These are phyloP conservation scores for Paracoccidioides lutzii DNA, from an alignment of 2,329 filamentous ascomycete species.

Conservation along the genomic window DNA sequence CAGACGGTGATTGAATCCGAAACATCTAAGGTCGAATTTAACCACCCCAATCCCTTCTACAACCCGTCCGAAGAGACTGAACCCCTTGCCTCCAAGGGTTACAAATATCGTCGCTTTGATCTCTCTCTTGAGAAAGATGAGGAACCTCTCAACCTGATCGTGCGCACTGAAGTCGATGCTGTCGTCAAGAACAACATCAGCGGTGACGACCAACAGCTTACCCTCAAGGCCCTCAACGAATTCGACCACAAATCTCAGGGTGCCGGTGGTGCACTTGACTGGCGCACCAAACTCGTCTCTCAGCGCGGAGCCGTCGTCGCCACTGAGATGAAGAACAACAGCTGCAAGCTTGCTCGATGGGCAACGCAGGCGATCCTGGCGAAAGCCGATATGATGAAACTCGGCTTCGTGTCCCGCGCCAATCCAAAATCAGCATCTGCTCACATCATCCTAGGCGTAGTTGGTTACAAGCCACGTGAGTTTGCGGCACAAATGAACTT, in stretches of 20 bases:
- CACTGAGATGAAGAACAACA: slow-evolving; percentile 99
- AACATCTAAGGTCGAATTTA: slow-evolving; percentile 65
- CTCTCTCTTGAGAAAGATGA: slow-evolving; percentile 82
- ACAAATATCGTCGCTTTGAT: slow-evolving; percentile 97
- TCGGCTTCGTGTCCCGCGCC: slow-evolving; percentile 89
- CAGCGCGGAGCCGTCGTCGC: slow-evolving; percentile 95
- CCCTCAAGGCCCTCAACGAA: slow-evolving; percentile 94
- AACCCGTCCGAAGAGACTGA: slow-evolving; percentile 85
- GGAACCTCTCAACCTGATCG: slow-evolving; percentile 82
- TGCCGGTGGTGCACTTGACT: slow-evolving; percentile 87
- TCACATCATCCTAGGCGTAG: slow-evolving; percentile 88
- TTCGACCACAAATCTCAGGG: slow-evolving; percentile 98
- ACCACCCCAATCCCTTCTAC: slow-evolving; percentile 93
- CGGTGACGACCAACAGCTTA: slow-evolving; percentile 81
- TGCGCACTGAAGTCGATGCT: slow-evolving; percentile 89
- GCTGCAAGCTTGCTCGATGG: slow-evolving; percentile 95
- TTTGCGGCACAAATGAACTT: slow-evolving; percentile 98
- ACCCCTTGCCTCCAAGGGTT: slow-evolving; percentile 86
- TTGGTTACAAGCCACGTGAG: slow-evolving; percentile 95
- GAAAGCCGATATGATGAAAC: slow-evolving; percentile 97
- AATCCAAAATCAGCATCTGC: slow-evolving; percentile 88
- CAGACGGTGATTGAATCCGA: slow-evolving; percentile 83
- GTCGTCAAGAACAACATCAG: slow-evolving; percentile 88
- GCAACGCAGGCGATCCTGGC: slow-evolving; percentile 93
- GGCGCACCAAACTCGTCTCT: slow-evolving; percentile 85